Conservation (phyloP, 2,329 filamentous ascomycete species). For the Magnaporthales sp. region DNA sequence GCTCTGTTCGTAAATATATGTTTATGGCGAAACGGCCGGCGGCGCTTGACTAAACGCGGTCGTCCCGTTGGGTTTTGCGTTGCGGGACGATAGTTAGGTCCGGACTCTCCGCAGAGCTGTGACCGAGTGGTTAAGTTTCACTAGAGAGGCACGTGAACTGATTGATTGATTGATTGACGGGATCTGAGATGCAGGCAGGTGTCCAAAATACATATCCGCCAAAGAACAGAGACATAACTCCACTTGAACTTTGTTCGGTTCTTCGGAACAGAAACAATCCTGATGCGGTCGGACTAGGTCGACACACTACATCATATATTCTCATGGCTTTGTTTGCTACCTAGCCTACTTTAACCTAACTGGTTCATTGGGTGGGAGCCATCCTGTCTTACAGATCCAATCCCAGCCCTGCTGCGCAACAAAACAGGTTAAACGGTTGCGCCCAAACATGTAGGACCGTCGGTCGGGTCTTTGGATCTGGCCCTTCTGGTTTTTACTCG, state of each 20-base stretch:
- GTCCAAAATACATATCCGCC: neutral
- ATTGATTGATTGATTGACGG: neutral
- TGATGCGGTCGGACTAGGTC: neutral
- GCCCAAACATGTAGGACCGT: neutral
- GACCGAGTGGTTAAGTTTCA: too few relatives aligned
- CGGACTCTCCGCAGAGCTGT: neutral
- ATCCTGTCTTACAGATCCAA: neutral
- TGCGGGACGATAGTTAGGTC: neutral
- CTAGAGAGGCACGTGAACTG: neutral
- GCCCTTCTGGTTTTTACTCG: neutral
- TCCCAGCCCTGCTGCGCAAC: neutral
- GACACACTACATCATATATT: neutral
- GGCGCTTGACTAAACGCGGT: neutral
- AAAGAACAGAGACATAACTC: neutral
- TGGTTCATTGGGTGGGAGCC: neutral
- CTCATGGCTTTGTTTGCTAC: neutral
- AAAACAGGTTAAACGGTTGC: neutral
- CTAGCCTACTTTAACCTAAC: neutral
- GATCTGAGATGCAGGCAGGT: neutral
- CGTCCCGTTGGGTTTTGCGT: neutral
- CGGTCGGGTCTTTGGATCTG: neutral
- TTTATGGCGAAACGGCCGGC: neutral
- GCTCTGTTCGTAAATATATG: neutral
- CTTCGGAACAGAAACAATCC: neutral
- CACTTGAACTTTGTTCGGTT: neutral